Percentiles rank a stretch among this genome's conserved stretches.
phyloP scores from a whole-genome alignment of 768 basidiomycete genomes.

The Hericium erinaceus region DNA sequence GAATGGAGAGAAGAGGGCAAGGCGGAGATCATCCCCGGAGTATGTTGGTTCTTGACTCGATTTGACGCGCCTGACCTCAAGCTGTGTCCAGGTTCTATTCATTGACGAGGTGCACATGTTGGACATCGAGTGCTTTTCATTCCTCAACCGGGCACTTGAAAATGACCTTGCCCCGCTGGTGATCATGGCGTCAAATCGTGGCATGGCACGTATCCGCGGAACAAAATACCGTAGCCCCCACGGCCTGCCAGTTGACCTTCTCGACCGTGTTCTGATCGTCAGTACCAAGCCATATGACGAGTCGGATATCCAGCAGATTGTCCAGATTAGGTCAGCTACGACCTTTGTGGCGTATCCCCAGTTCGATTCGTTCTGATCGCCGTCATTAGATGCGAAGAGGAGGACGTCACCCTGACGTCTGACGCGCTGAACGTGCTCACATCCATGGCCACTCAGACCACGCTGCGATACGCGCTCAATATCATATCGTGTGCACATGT shows the following conservation, averaged over 20 bases:
- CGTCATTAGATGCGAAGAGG: constrained; percentile 71
- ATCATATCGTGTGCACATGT: constrained; percentile 89
- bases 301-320: constrained; percentile 85
- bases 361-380: background rate
- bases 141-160: constrained; percentile 93
- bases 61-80: background rate
- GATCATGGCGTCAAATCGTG: constrained; percentile 97
- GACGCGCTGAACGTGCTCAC: constrained; percentile 76
- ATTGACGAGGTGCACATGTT: constrained; percentile 99
- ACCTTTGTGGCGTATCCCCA: background rate
- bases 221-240: constrained; percentile 93
- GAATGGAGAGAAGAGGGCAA: constrained; percentile 99
- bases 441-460: constrained; percentile 82
- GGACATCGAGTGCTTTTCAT: constrained; percentile 98
- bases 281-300: constrained; percentile 79
- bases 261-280: constrained; percentile 94
- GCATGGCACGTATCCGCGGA: constrained; percentile 89
- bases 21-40: constrained; percentile 94
- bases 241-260: constrained; percentile 87
- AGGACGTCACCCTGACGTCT: constrained; percentile 76
- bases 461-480: constrained; percentile 89
- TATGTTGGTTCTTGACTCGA: constrained; percentile 28
- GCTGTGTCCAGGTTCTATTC: constrained; percentile 71
- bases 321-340: constrained; percentile 69
- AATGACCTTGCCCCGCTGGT: constrained; percentile 90